Percentiles rank a stretch among this genome's conserved stretches.
These are phyloP conservation scores for Fusarium papillatum DNA, from an alignment of 2,329 filamentous ascomycete genomes.

Conservation along the genomic window DNA sequence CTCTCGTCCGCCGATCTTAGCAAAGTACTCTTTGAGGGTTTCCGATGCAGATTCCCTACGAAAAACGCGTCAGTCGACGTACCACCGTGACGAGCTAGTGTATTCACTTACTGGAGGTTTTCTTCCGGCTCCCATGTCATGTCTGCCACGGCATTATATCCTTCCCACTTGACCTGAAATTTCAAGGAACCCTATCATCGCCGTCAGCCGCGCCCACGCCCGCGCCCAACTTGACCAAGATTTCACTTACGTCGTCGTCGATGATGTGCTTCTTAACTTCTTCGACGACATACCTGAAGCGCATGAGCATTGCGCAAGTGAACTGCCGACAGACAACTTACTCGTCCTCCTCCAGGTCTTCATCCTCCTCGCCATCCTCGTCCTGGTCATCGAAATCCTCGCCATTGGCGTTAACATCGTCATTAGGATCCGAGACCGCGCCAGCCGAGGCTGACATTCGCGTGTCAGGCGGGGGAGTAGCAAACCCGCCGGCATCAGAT, in stretches of 20 bases:
- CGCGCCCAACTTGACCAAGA: not conserved
- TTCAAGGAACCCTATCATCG: constrained; percentile 60
- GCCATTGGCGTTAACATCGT: constrained; percentile 48
- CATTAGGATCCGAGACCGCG: constrained; percentile 20
- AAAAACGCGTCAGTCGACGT: constrained; percentile 4
- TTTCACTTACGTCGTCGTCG: constrained; percentile 62
- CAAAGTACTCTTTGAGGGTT: constrained; percentile 75
- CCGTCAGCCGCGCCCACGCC: constrained; percentile 5
- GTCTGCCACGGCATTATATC: constrained; percentile 78
- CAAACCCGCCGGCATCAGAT: constrained; percentile 48
- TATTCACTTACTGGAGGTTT: constrained; percentile 59
- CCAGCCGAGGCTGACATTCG: constrained; percentile 43
- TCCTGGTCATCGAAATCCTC: constrained; percentile 46
- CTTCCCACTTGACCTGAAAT: constrained; percentile 86
- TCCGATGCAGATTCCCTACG: constrained; percentile 69
- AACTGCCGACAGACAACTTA: constrained; percentile 47
- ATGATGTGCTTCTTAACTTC: constrained; percentile 77
- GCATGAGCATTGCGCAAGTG: constrained; percentile 33
- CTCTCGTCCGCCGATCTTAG: constrained; percentile 73
- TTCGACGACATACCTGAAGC: constrained; percentile 78
- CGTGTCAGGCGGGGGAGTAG: constrained; percentile 38
- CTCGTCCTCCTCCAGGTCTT: constrained; percentile 59
- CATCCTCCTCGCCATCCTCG: constrained; percentile 52
- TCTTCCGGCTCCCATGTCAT: constrained; percentile 85
- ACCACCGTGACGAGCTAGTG: not conserved